These are phyloP conservation scores for Magnolia changhungtana DNA, from an alignment of 164 flowering plant genomes.

Conservation along the genomic window DNA sequence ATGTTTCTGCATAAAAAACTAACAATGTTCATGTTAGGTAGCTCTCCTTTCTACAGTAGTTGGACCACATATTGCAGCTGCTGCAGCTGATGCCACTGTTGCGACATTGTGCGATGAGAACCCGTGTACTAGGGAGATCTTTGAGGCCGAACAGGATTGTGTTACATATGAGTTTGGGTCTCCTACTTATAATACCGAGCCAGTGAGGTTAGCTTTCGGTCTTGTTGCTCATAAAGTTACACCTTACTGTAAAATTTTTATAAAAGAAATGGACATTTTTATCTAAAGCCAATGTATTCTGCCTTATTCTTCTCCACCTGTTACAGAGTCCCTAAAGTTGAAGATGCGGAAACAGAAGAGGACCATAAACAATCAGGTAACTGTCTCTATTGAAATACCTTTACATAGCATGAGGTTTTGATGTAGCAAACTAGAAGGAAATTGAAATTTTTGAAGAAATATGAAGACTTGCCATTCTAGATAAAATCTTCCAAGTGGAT, in stretches of 20 bases:
- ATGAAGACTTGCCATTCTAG: no score
- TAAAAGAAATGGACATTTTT: neutral
- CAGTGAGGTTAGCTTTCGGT: slow-evolving; percentile 38
- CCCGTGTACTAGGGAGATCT: slow-evolving; percentile 52
- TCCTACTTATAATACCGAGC: slow-evolving; percentile 23
- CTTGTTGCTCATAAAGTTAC: neutral
- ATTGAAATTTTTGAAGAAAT: neutral
- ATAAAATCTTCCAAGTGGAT: no score
- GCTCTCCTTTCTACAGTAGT: slow-evolving; percentile 56
- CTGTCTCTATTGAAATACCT: neutral
- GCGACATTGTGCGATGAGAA: slow-evolving; percentile 59
- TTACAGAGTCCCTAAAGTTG: slow-evolving; percentile 36
- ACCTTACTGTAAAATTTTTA: neutral
- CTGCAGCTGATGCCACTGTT: slow-evolving; percentile 83
- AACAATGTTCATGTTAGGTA: slow-evolving; percentile 40
- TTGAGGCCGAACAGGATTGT: slow-evolving; percentile 36
- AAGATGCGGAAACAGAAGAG: slow-evolving; percentile 35
- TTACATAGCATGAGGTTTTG: neutral
- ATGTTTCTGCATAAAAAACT: neutral
- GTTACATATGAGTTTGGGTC: slow-evolving; percentile 17
- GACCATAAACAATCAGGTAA: slow-evolving; percentile 36
- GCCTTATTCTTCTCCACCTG: neutral
- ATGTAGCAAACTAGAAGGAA: neutral
- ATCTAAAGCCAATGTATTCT: neutral
- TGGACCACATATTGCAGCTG: slow-evolving; percentile 62